Base-by-base conservation (phyloP, 495 filamentous ascomycete species). In the Neurospora africana region DNA sequence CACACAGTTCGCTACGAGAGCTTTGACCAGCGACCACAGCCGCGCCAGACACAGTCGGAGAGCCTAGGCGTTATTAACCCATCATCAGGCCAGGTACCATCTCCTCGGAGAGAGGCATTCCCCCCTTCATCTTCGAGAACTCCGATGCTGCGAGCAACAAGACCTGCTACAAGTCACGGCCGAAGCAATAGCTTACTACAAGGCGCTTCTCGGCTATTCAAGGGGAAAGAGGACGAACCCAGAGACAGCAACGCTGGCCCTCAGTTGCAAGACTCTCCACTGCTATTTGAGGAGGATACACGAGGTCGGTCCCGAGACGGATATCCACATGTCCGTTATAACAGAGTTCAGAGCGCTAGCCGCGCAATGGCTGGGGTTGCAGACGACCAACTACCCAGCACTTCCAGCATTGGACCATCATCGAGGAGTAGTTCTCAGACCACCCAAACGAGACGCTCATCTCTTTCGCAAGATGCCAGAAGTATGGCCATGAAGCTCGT, bases 121-220 rank as follows among this genome's bases (percentile, higher is more conserved):
- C 80, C 80, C 9, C 80, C 80, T 9, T 80, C 79, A 0, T 76
- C 80, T 33, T 81, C 80, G 10, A 78, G 77, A 43, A 81, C 77
- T 8, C 78, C 79, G 4, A 77, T 73, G 75, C 70, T 80, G 21
- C 76, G 79, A n/a, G 75, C 53, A 19, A 65, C 77, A 17, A 74
- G 70, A 53, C 69, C 78, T 7, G 74, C 74, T 9, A 72, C 74
- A 23, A 53, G 44, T n/a, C 70, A 75, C 30, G 53, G 61, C 39
- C 77, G 77, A 2, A 76, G 74, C 72, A 77, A 73, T 58, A 72
- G 74, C 35, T 11, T 78, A 23, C 67, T 75, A 1, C 77, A 79
- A 53, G 79, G 73, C 15, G 73, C 75, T n/a, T 53, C 71, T 19
- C 74, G 68, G 30, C 73, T 78, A 6, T 74, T 78, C 72, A 74